Evolutionary conservation across 2,329 filamentous ascomycete species (phyloP).

Genomic region (Botrytis cinerea): DNA sequence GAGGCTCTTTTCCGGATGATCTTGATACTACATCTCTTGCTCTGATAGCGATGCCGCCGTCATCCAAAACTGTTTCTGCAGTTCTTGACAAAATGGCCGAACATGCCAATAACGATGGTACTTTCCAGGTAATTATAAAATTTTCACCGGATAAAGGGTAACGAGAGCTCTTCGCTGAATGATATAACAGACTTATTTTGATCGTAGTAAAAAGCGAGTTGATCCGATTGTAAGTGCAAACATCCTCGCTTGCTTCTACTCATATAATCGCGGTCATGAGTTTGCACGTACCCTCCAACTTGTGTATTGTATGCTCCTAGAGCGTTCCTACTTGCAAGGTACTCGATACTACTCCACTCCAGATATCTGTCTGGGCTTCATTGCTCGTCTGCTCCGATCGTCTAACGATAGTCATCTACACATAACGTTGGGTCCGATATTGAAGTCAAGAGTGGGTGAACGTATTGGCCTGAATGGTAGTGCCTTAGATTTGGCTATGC

Average conservation of each 20-base stretch:
- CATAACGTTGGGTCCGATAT: background rate
- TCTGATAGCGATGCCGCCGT: background rate
- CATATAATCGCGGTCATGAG: background rate
- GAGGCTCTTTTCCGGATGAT: background rate
- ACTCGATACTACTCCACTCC: background rate
- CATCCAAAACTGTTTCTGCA: background rate
- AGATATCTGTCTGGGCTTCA: background rate
- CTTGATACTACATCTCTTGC: constrained; percentile 1
- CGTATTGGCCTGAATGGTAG: background rate
- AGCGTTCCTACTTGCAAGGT: background rate
- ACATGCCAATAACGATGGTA: background rate
- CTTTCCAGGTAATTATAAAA: background rate
- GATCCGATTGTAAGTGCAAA: background rate
- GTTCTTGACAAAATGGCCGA: constrained; percentile 1
- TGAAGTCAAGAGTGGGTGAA: background rate
- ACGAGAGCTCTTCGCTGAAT: background rate
- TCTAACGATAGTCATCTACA: background rate
- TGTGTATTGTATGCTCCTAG: background rate
- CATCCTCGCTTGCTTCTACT: background rate
- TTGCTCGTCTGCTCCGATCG: background rate
- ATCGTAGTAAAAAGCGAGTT: background rate
- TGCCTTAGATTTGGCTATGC: background rate
- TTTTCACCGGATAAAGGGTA: too few species aligned
- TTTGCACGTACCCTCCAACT: background rate
- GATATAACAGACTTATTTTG: background rate